These are phyloP conservation scores for Lathyrus sativus DNA, from an alignment of 306 rosid genomes.

Conservation along the genomic window DNA sequence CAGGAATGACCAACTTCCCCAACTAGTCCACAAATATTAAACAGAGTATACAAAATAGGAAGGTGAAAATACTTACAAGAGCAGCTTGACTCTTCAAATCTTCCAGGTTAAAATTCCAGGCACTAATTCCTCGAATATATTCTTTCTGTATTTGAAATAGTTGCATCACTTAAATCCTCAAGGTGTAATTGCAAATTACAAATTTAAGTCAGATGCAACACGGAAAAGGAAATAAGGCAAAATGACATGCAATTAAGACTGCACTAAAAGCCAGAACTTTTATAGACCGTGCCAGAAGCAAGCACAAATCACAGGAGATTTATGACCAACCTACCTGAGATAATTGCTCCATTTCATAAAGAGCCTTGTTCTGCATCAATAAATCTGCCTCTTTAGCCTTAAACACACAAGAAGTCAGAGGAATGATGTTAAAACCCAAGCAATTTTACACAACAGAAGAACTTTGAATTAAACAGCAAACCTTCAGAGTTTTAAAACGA, in stretches of 20 bases:
- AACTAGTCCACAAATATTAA: conserved; percentile 21
- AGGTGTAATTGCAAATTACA: conserved; percentile 17
- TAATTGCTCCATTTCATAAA: conserved; percentile 80
- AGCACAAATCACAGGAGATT: conserved; percentile 16
- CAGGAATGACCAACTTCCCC: conserved; percentile 23
- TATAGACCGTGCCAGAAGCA: conserved; percentile 27
- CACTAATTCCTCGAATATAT: conserved; percentile 99
- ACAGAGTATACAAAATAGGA: conserved; percentile 32
- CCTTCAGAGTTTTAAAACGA: conserved; percentile 86
- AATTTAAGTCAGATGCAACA: conserved; percentile 11
- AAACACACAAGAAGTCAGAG: conserved; percentile 42
- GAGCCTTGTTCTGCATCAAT: conserved; percentile 81
- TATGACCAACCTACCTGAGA: conserved; percentile 66
- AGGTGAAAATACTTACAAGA: conserved; percentile 66
- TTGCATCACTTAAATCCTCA: conserved; percentile 15
- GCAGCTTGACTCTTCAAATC: conserved; percentile 97
- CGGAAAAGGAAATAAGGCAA: conserved; percentile 6
- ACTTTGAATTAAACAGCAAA: conserved; percentile 45
- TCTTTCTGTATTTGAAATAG: conserved; percentile 72
- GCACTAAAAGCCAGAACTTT: conserved; percentile 25
- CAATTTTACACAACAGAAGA: conserved; percentile 22
- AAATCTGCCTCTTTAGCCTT: conserved; percentile 91
- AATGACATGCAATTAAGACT: conserved; percentile 16
- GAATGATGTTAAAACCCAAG: conserved; percentile 20
- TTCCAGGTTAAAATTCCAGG: conserved; percentile 98